Evolutionary conservation across 495 filamentous ascomycete species (phyloP).

Genomic region (Clavariopsis aquatica): DNA sequence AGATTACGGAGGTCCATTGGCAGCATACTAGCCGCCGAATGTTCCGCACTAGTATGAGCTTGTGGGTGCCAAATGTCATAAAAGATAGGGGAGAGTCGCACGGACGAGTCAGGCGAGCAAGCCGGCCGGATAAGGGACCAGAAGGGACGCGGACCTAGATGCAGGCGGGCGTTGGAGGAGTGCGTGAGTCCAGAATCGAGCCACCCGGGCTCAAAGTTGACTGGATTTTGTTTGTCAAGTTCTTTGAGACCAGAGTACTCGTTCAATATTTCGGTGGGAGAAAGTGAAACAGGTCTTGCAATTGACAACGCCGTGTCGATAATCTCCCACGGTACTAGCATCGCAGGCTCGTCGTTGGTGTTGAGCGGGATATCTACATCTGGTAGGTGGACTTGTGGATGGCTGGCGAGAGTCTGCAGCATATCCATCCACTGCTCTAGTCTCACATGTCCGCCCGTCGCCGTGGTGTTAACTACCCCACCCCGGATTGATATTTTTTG

Average conservation of each 20-base stretch:
- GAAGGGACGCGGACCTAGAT: slow-evolving; percentile 33
- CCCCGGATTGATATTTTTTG: slow-evolving; percentile 37
- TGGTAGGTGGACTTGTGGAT: slow-evolving; percentile 33
- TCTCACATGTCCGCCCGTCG: slow-evolving; percentile 32
- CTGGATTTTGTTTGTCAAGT: slow-evolving; percentile 9
- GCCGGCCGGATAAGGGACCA: slow-evolving; percentile 41
- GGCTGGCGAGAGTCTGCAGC: slow-evolving; percentile 31
- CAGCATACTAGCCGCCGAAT: slow-evolving; percentile 35
- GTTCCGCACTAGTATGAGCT: slow-evolving; percentile 35
- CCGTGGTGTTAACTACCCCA: slow-evolving; percentile 31
- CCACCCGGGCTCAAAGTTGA: slow-evolving; percentile 36
- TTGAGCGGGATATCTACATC: slow-evolving; percentile 47
- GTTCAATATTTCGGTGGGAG: neutral
- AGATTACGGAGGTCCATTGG: slow-evolving; percentile 23
- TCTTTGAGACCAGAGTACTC: slow-evolving; percentile 16
- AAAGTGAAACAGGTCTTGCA: slow-evolving; percentile 3
- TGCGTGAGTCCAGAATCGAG: slow-evolving; percentile 11
- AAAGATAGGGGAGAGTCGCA: neutral
- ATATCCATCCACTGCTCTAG: slow-evolving; percentile 38
- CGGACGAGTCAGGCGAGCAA: slow-evolving; percentile 37
- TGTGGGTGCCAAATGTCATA: slow-evolving; percentile 29
- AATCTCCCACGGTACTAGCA: slow-evolving; percentile 44
- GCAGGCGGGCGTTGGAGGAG: neutral
- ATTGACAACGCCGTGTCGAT: slow-evolving; percentile 35
- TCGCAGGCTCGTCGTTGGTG: slow-evolving; percentile 41